A percentile compares a stretch with the other conserved stretches of the same genome.
Evolutionary conservation across 768 basidiomycete genomes (phyloP).

Genomic region (Leccinum rimulosum): DNA sequence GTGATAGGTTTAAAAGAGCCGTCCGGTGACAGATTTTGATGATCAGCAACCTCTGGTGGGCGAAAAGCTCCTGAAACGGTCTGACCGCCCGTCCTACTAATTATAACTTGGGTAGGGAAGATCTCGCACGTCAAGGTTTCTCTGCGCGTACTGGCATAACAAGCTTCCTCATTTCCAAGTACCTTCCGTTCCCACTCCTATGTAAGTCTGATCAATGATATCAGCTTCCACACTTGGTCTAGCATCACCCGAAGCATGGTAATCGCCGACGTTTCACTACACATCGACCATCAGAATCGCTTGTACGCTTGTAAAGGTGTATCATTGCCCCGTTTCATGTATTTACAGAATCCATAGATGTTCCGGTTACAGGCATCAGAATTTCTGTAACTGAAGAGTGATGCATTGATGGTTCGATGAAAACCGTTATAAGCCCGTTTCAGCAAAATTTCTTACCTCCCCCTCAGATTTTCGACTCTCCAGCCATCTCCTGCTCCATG

Average conservation of each 20-base stretch:
- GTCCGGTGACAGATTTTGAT: too few species aligned
- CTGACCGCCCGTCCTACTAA: too few species aligned
- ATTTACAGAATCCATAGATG: background rate
- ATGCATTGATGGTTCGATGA: background rate
- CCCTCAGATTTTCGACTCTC: background rate
- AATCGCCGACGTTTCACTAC: background rate
- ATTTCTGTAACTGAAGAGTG: background rate
- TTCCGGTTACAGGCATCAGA: background rate
- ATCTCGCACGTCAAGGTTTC: too few species aligned
- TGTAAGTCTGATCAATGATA: background rate
- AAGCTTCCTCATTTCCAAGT: too few species aligned
- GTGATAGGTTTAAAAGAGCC: too few species aligned
- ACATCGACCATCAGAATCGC: background rate
- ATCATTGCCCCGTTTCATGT: background rate
- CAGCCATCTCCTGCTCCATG: constrained; percentile 8
- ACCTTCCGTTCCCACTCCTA: background rate
- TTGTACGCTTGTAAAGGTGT: background rate
- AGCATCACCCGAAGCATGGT: background rate
- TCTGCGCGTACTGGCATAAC: too few species aligned
- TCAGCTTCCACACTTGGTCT: background rate
- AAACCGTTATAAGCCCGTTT: background rate
- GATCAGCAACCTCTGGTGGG: too few species aligned
- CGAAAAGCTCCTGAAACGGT: too few species aligned
- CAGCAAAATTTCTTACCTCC: background rate
- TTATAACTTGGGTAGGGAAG: too few species aligned